These are phyloP conservation scores for Trichocladium antarcticum DNA, from an alignment of 495 filamentous ascomycete genomes.

Conservation along the genomic window DNA sequence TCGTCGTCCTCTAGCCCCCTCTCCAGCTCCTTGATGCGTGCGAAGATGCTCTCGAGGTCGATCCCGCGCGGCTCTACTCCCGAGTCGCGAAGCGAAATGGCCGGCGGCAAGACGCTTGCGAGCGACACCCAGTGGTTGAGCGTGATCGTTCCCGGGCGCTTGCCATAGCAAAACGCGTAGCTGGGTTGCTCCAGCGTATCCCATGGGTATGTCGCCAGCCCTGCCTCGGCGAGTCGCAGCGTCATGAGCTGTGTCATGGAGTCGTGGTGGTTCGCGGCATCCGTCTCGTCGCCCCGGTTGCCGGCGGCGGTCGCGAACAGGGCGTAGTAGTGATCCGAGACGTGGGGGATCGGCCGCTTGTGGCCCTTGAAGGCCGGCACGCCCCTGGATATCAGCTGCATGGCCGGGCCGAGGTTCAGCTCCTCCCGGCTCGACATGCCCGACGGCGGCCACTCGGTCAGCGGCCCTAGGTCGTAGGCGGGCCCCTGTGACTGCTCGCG, in stretches of 20 bases:
- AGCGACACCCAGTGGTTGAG: slow-evolving; percentile 47
- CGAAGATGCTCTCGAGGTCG: slow-evolving; percentile 41
- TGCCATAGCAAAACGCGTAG: slow-evolving; percentile 48
- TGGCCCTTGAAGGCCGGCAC: slow-evolving; percentile 39
- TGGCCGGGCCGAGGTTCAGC: slow-evolving; percentile 35
- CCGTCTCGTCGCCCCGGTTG: slow-evolving; percentile 35
- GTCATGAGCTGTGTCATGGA: slow-evolving; percentile 42
- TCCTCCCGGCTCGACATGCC: slow-evolving; percentile 35
- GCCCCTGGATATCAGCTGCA: slow-evolving; percentile 37
- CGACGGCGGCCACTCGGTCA: slow-evolving; percentile 39
- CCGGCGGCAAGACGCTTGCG: slow-evolving; percentile 37
- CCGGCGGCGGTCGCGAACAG: slow-evolving; percentile 39
- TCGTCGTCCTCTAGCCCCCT: slow-evolving; percentile 46
- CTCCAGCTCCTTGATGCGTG: slow-evolving; percentile 46
- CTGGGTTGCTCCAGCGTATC: slow-evolving; percentile 56
- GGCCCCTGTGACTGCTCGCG: slow-evolving; percentile 25
- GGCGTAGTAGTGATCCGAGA: slow-evolving; percentile 39
- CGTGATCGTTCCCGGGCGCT: slow-evolving; percentile 48
- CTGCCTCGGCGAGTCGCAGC: slow-evolving; percentile 29
- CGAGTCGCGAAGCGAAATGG: slow-evolving; percentile 40
- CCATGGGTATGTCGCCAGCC: slow-evolving; percentile 42
- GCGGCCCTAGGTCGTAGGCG: slow-evolving; percentile 28
- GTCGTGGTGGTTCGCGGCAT: slow-evolving; percentile 36
- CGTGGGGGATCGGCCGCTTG: slow-evolving; percentile 36
- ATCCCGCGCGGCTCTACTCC: slow-evolving; percentile 44